Base-by-base conservation (phyloP, 108 stramenopile genomes). In the Cyclotella choctawhatcheeana region DNA sequence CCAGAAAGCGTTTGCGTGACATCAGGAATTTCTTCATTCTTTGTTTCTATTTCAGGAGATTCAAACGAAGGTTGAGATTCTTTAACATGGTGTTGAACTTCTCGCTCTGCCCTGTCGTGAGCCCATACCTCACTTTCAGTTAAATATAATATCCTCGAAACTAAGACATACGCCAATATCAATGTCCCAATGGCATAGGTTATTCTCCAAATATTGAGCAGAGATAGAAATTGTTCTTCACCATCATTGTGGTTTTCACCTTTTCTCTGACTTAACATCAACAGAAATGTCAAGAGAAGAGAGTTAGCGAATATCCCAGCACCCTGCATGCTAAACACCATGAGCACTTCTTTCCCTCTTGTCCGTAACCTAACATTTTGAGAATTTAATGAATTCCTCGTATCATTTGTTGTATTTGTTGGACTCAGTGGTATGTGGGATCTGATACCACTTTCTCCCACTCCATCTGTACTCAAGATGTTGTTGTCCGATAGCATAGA, bases 241-340 rank as follows among this genome's bases (percentile, higher is more conserved):
- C 56, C 43, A 33, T 34, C 44, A 31, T 44, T 37, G 52, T 69
- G 52, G 32, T 76, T 58, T 21, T 71, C 18, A 0, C 8, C 53
- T 24, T 18, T 66, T 31, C 27, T 44, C 44, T 27, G 34, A 44
- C 58, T 74, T 44, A 82, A 31, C 65, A 76, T 21, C 14, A 88
- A 45, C 22, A 92, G 65, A 66, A 80, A 61, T 3, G 77, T 77
- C 33, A 89, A 58, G 13, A 76, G 63, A n/a, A 88, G 17, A 2
- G 84, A 74, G 37, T 92, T 86, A 44, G 62, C 80, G 60, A 87
- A 86, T 16, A 92, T 89, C 2, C 91, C 91, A 52, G 88, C 22
- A 3, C 91, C 91, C 70, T 92, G 91, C 86, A 87, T 89, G 27
- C 79, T 61, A 66, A 92, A 92, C 1, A 89, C 87, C 18, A 88